Evolutionary conservation across 805 yeast species (phyloP), one percentile per base, ranked within the genome.

Genomic region (Ogataea wickerhamii): DNA sequence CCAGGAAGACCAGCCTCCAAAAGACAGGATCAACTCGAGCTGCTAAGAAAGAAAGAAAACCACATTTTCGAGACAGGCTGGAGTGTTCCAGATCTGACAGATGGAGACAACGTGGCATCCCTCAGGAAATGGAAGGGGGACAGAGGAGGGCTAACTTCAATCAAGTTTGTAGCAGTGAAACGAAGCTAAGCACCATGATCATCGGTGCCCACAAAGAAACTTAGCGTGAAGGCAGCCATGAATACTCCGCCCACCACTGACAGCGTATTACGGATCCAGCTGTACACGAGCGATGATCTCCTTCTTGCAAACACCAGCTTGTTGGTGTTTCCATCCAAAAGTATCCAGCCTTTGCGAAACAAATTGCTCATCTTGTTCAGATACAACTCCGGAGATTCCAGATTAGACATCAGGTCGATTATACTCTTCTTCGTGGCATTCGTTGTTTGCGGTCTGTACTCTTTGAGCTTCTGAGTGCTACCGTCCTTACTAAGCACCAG

Each of bases 1-100:
- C 78, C 88, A n/a, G 94, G 95, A 13, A 74, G 98, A 64, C 96
- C 98, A 7, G 73, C 85, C 13, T 63, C 84, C 5, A 75, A 74
- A 43, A 78, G 78, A 55, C 95, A 87, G 52, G 80, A 78, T 47
- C 52, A 75, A 17, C 60, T 88, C 40, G 82, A 84, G 49, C 74
- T 73, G 47, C 75, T 75, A 53, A 69, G 70, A 32, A 78, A 81
- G 37, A 64, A 71, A 33, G 97, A 89, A 40, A 36, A 53, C 26
- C 73, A 74, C 28, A 77, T 82, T 40, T 87, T 74, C 51, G 67
- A 62, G 16, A 71, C 86, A 0, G 98, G 98, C 0, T 63, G 70
- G 61, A 65, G 69, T 33, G 68, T 82, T 4, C 96, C 96, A 2
- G 88, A 87, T 58, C 59, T 91, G 44, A 66, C 79, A 3, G 80